These are phyloP conservation scores for Kodamaea sagamina DNA, from an alignment of 805 yeast genomes.

Conservation along the genomic window DNA sequence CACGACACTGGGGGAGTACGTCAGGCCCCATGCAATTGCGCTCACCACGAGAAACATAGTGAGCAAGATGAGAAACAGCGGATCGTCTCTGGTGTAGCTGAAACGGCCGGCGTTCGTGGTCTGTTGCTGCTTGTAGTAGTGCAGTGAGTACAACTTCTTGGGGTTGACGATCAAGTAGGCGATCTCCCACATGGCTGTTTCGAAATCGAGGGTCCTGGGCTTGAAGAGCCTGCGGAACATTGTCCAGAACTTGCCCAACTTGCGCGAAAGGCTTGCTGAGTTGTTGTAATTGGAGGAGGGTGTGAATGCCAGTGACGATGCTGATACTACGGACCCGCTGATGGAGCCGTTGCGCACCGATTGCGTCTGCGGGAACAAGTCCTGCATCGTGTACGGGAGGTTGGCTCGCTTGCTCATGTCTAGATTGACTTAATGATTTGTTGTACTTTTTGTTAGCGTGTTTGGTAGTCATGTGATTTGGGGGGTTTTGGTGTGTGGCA, in stretches of 20 bases:
- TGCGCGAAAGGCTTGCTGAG: slow-evolving; percentile 11
- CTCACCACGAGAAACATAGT: slow-evolving; percentile 66
- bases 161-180: slow-evolving; percentile 73
- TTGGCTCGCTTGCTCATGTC: slow-evolving; percentile 40
- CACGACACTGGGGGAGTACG: slow-evolving; percentile 64
- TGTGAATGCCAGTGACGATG: slow-evolving; percentile 19
- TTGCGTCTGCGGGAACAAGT: slow-evolving; percentile 36
- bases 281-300: slow-evolving; percentile 13
- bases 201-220: slow-evolving; percentile 85
- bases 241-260: slow-evolving; percentile 27
- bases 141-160: slow-evolving; percentile 74
- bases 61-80: slow-evolving; percentile 76
- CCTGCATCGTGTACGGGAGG: slow-evolving; percentile 46
- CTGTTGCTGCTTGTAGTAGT: slow-evolving; percentile 75
- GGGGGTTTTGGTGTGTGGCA: not conserved
- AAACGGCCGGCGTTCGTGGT: slow-evolving; percentile 44
- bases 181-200: slow-evolving; percentile 92
- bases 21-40: slow-evolving; percentile 89
- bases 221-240: slow-evolving; percentile 47
- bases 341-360: slow-evolving; percentile 16
- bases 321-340: slow-evolving; percentile 21
- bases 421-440: slow-evolving; percentile 1
- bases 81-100: slow-evolving; percentile 90
- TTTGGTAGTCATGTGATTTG: slow-evolving; percentile 1
- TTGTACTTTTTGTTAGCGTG: slow-evolving; percentile 7